Percentiles rank a stretch among this genome's conserved stretches.
These are phyloP conservation scores for Dunaliella primolecta DNA, from an alignment of 139 green algal species.

Conservation along the genomic window DNA sequence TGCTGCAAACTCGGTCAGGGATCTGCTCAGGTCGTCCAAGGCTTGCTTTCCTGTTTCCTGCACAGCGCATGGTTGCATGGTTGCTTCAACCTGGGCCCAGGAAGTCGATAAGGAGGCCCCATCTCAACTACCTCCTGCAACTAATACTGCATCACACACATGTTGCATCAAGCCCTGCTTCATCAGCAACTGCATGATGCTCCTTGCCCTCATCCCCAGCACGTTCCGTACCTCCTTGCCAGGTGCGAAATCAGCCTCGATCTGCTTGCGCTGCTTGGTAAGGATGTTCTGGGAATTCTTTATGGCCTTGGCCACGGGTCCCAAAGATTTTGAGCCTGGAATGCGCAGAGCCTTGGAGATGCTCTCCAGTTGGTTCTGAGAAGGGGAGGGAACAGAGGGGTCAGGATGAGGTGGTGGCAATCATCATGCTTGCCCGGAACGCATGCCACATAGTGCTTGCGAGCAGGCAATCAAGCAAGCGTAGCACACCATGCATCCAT, in stretches of 20 bases:
- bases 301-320: constrained; percentile 63
- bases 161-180: too few relatives aligned
- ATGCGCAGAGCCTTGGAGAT: constrained; percentile 88
- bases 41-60: constrained; percentile 46
- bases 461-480: too few relatives aligned
- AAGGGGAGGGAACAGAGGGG: background rate
- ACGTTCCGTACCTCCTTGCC: constrained; percentile 79
- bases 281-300: constrained; percentile 54
- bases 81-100: too few relatives aligned
- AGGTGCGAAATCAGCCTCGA: constrained; percentile 67
- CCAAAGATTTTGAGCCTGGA: constrained; percentile 81
- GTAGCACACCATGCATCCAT: too few relatives aligned
- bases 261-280: constrained; percentile 48
- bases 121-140: too few relatives aligned
- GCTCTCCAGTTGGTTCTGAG: constrained; percentile 74
- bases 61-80: background rate
- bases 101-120: too few relatives aligned
- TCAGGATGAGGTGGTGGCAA: background rate
- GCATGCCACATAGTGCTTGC: too few relatives aligned
- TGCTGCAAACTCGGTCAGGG: constrained; percentile 66
- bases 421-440: too few relatives aligned
- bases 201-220: too few relatives aligned
- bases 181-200: too few relatives aligned
- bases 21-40: constrained; percentile 42
- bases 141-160: too few relatives aligned